Conservation (phyloP, 345 rosid genomes). For the Noccaea caerulescens region DNA sequence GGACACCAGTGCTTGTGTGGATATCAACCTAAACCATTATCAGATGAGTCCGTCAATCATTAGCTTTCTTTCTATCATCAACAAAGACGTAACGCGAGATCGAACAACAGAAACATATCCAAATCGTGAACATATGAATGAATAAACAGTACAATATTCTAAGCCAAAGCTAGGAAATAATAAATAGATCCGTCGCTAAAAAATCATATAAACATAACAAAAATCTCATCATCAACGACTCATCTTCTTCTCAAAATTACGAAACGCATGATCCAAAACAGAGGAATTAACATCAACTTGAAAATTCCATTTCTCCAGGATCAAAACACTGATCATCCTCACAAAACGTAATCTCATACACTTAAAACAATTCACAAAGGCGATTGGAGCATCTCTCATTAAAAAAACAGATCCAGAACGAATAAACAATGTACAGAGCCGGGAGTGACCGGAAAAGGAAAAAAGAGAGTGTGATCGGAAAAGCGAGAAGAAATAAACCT, state of each 20-base stretch:
- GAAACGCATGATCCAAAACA: constrained; percentile 5
- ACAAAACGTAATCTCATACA: not conserved
- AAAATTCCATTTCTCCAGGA: not conserved
- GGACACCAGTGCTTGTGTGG: constrained; percentile 54
- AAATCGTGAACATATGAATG: not conserved
- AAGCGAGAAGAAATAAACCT: constrained; percentile 51
- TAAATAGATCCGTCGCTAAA: constrained; percentile 17
- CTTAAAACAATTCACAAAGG: not conserved
- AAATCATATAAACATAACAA: not conserved
- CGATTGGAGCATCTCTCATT: not conserved
- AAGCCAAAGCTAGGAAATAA: not conserved
- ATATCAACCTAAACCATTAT: constrained; percentile 62
- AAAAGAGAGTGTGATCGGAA: constrained; percentile 15
- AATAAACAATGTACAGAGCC: constrained; percentile 22
- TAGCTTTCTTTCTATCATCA: not conserved
- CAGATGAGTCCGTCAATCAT: not conserved
- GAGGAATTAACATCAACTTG: constrained; percentile 2
- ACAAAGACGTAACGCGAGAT: not conserved
- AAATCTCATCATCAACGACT: not conserved
- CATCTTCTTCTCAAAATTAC: not conserved
- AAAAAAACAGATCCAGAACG: constrained; percentile 37
- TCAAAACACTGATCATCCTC: constrained; percentile 23
- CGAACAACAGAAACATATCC: not conserved
- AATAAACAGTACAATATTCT: not conserved
- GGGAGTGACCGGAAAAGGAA: not conserved